Percentiles rank a stretch among this genome's conserved stretches.
These are phyloP conservation scores for Talaromyces borbonicus DNA, from an alignment of 495 filamentous ascomycete species.

Conservation along the genomic window DNA sequence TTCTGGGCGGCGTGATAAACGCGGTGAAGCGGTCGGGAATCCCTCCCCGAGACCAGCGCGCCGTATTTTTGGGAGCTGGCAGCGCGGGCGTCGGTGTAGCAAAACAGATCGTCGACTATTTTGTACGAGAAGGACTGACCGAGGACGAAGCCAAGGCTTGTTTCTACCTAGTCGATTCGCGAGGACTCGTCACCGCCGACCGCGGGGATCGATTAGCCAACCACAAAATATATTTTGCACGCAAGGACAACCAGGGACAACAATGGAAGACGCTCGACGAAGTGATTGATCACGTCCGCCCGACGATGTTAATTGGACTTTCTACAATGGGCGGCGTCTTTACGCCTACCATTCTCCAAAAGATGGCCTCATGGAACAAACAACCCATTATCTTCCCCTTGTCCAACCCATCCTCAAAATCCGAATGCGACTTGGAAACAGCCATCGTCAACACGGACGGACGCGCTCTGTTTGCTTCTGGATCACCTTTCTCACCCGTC, in stretches of 20 bases:
- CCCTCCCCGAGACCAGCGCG: slow-evolving; percentile 79
- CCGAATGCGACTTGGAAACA: slow-evolving; percentile 93
- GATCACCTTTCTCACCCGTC: slow-evolving; percentile 80
- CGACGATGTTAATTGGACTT: slow-evolving; percentile 87
- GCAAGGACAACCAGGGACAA: slow-evolving; percentile 80
- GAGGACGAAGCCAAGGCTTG: slow-evolving; percentile 81
- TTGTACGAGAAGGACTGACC: slow-evolving; percentile 85
- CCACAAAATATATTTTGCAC: slow-evolving; percentile 97
- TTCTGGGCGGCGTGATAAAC: slow-evolving; percentile 88
- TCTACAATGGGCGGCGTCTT: slow-evolving; percentile 93
- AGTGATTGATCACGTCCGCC: slow-evolving; percentile 87
- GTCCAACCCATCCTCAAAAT: slow-evolving; percentile 89
- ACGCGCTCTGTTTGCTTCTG: slow-evolving; percentile 85
- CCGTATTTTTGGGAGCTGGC: slow-evolving; percentile 94
- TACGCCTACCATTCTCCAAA: slow-evolving; percentile 74
- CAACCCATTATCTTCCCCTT: slow-evolving; percentile 87
- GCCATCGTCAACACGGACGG: slow-evolving; percentile 84
- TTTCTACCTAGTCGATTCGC: slow-evolving; percentile 97
- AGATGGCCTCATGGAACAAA: slow-evolving; percentile 73
- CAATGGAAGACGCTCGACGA: slow-evolving; percentile 87
- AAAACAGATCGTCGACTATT: slow-evolving; percentile 92
- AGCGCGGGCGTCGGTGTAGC: slow-evolving; percentile 94
- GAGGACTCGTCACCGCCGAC: slow-evolving; percentile 88
- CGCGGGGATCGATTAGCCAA: slow-evolving; percentile 89
- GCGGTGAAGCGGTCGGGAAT: slow-evolving; percentile 83